Base-by-base conservation (phyloP, 2,329 filamentous ascomycete species). In the Cladophialophora psammophila region DNA sequence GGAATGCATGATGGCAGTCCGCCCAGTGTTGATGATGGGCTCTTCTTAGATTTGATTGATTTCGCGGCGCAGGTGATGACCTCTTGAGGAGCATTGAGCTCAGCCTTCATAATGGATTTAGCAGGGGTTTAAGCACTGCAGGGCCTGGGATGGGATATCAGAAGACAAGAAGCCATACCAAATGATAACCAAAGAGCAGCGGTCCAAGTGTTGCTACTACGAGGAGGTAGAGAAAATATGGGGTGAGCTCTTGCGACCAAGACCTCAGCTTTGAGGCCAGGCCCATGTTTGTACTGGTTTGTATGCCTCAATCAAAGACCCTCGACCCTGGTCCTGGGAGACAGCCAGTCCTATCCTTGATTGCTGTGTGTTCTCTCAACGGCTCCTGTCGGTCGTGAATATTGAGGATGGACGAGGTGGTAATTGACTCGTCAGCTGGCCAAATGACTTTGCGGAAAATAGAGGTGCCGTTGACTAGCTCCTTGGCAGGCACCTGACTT, bases 11-110 rank as follows among this genome's bases (percentile, higher is more conserved):
- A 89, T 88, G 75, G 65, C 77, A 99, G 94, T 0, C 59, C 57
- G 0, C 55, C 53, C 13, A 60, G 36, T 15, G 52, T n/a, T 10
- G 95, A 98, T 79, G 96, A 90, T 63, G 87, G 88, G 88, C 74
- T 20, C 48, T 59, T 40, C 69, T 60, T 62, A 10, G 66, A 45
- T 8, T 75, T 76, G 69, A 86, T 83, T 48, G 82, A 81, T 72
- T 86, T 85, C 71, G 88, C 88, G 72, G 88, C 88, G 82, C 95
- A 98, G 65, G 92, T 96, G 74, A 99, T 91, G 75, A 96, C 92
- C 83, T 94, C 90, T 85, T 97, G 90, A 8, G 95, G 95, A 8
- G 94, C 93, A 78, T 99, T 99, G 70, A 99, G 87, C 78, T 98
- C 95, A 73, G 93, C 92, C 94, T 94, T 74, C 53, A 20, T 3